Percentiles rank a stretch among this genome's conserved stretches.
phyloP scores from a whole-genome alignment of 1,284 basidiomycete genomes.

The Volvariella surrecta region DNA sequence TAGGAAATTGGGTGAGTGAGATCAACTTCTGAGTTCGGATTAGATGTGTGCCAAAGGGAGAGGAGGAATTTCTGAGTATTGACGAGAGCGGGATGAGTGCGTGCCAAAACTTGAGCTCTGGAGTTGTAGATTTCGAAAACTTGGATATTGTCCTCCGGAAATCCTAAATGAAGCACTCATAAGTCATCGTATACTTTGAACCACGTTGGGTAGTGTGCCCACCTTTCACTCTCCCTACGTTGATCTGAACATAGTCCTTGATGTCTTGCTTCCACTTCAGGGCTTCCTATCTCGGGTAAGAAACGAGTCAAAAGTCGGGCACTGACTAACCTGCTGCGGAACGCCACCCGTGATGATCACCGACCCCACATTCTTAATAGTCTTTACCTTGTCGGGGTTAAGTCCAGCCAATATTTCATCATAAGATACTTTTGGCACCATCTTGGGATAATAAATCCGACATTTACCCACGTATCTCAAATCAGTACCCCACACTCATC shows the following conservation, averaged over 20 bases:
- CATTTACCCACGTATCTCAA: too few relatives aligned
- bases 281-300: constrained; percentile 47
- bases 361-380: constrained; percentile 49
- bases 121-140: constrained; percentile 71
- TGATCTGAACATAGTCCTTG: constrained; percentile 44
- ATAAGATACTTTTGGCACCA: constrained; percentile 49
- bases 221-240: constrained; percentile 44
- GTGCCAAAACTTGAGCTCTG: constrained; percentile 45
- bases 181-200: background rate
- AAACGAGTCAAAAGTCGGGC: constrained; percentile 2
- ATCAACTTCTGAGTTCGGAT: constrained; percentile 32
- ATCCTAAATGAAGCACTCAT: constrained; percentile 32
- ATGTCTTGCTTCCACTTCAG: constrained; percentile 52
- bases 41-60: constrained; percentile 48
- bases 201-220: background rate
- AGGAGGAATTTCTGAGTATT: constrained; percentile 45
- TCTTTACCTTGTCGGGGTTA: constrained; percentile 28
- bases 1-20: constrained; percentile 61
- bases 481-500: background rate
- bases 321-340: constrained; percentile 31
- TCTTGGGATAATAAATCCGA: constrained; percentile 28
- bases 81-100: constrained; percentile 45
- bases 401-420: constrained; percentile 35
- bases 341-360: constrained; percentile 57
- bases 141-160: constrained; percentile 60